These are phyloP conservation scores for Alternaria panax DNA, from an alignment of 2,329 filamentous ascomycete species.

Conservation along the genomic window DNA sequence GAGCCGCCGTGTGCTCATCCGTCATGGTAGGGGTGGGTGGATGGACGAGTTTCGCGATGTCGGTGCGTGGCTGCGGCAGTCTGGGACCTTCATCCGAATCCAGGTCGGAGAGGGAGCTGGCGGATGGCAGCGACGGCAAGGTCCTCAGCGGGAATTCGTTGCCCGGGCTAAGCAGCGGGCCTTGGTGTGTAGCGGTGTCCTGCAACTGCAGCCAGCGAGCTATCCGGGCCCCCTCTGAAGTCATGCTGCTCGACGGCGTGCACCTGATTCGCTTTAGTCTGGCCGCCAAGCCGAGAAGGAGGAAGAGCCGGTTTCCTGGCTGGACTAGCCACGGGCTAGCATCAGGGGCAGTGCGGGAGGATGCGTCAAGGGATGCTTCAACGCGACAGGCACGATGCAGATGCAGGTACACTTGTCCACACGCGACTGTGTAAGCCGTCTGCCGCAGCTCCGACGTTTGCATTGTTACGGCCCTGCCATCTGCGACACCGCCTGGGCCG, in stretches of 20 bases:
- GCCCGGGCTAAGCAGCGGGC: constrained; percentile 42
- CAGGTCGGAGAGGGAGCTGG: constrained; percentile 36
- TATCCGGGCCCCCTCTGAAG: constrained; percentile 33
- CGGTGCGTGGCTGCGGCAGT: constrained; percentile 20
- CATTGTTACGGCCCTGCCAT: constrained; percentile 16
- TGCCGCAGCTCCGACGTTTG: constrained; percentile 6
- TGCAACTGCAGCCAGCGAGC: constrained; percentile 42
- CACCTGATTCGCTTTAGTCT: constrained; percentile 27
- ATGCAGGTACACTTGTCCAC: constrained; percentile 22
- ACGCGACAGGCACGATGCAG: constrained; percentile 20
- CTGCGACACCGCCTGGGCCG: constrained; percentile 16
- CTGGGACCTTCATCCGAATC: constrained; percentile 27
- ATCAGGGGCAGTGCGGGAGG: constrained; percentile 28
- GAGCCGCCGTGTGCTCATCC: constrained; percentile 38
- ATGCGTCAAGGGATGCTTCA: constrained; percentile 25
- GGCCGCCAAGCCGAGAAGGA: constrained; percentile 9
- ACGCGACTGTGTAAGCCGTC: not conserved
- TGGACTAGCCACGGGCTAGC: constrained; percentile 16
- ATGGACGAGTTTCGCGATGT: constrained; percentile 40
- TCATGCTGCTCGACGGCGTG: constrained; percentile 23
- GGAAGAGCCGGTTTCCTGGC: constrained; percentile 15
- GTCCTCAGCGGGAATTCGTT: constrained; percentile 49
- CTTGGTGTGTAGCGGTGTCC: constrained; percentile 34
- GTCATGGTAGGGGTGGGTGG: constrained; percentile 44
- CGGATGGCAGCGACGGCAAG: constrained; percentile 44